phyloP scores from a whole-genome alignment of 176 grass and related monocot species.

The Thinopyrum elongatum region DNA sequence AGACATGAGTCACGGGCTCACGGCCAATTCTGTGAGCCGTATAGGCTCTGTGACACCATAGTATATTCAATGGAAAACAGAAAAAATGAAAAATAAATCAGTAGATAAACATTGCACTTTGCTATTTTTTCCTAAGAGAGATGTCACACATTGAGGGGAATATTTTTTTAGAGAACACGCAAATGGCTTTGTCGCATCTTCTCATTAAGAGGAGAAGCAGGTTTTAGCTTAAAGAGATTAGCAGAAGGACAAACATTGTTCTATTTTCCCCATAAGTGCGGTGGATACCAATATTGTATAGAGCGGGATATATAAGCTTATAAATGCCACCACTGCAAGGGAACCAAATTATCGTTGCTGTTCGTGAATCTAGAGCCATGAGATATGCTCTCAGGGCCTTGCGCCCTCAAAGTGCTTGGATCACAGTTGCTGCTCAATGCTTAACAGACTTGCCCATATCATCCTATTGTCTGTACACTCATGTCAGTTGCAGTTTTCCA shows the following conservation, averaged over 20 bases:
- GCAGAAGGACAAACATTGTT: background rate
- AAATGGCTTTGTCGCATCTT: no score
- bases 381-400: background rate
- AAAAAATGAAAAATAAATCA: background rate
- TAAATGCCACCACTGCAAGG: background rate
- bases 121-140: background rate
- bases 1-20: background rate
- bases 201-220: no score
- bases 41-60: background rate
- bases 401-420: background rate
- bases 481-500: background rate
- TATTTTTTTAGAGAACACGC: background rate
- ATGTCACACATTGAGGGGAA: background rate
- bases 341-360: background rate
- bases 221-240: no score
- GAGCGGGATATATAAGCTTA: background rate
- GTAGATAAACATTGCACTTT: background rate
- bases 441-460: background rate
- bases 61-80: background rate
- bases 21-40: background rate
- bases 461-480: background rate
- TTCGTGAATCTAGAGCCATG: background rate
- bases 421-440: background rate
- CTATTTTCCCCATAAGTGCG: background rate
- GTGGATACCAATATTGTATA: no score